Conservation (phyloP, 169 alveolate species). For the Eimeria tenella region DNA sequence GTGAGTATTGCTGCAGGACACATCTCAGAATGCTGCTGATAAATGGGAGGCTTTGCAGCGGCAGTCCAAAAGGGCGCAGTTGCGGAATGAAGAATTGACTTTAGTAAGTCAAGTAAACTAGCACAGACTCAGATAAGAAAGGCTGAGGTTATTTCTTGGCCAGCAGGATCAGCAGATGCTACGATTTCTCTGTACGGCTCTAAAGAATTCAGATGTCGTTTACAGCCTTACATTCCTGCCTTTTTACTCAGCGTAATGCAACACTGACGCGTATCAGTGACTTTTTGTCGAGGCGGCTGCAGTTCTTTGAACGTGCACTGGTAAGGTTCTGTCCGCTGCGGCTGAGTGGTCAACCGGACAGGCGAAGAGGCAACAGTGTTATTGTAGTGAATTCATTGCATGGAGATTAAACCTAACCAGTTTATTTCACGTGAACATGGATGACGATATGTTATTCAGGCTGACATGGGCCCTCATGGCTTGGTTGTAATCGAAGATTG, state of each 20-base stretch:
- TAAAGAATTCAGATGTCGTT: no score
- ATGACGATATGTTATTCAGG: background rate
- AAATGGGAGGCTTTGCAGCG: slow-evolving; percentile 24
- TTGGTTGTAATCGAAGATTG: slow-evolving; percentile 65
- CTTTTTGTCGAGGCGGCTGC: slow-evolving; percentile 72
- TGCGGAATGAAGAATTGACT: slow-evolving; percentile 27
- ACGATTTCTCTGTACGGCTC: no score
- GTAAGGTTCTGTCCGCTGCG: background rate
- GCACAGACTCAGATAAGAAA: no score
- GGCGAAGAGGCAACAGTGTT: background rate
- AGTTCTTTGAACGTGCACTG: slow-evolving; percentile 73
- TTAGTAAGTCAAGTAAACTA: background rate
- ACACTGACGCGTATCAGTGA: slow-evolving; percentile 75
- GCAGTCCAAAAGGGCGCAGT: slow-evolving; percentile 29
- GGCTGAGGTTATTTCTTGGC: background rate
- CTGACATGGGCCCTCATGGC: slow-evolving; percentile 68
- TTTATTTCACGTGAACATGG: background rate
- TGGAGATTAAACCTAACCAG: no score
- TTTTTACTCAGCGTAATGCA: slow-evolving; percentile 50
- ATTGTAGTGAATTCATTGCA: background rate
- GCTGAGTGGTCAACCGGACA: background rate
- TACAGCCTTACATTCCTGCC: background rate
- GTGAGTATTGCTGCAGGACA: background rate
- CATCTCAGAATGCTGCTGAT: background rate
- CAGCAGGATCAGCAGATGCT: no score